Evolutionary conservation across 2,329 filamentous ascomycete species (phyloP).

Genomic region (Pyricularia grisea): DNA sequence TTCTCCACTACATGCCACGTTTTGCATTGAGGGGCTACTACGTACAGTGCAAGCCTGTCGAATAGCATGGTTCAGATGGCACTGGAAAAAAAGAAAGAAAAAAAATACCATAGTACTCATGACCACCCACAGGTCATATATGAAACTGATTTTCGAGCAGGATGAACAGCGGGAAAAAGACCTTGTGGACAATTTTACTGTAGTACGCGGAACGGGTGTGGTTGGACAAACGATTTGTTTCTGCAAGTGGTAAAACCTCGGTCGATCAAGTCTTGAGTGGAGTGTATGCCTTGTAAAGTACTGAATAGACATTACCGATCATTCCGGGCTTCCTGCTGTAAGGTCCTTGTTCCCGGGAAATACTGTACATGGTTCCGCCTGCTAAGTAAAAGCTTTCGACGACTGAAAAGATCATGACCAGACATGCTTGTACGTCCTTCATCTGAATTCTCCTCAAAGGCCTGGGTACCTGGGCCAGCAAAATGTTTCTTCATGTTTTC

Average conservation of each 20-base stretch:
- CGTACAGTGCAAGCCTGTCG: background rate
- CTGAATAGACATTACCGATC: background rate
- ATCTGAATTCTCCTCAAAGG: background rate
- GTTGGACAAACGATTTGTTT: conserved; percentile 1
- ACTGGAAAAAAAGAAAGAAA: too few relatives aligned
- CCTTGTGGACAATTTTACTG: background rate
- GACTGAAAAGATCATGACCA: background rate
- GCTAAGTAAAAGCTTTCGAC: background rate
- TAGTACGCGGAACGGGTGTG: background rate
- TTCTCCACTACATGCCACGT: background rate
- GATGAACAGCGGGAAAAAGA: background rate
- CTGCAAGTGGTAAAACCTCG: conserved; percentile 5
- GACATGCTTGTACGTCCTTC: background rate
- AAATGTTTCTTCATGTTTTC: background rate
- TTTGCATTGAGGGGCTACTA: background rate
- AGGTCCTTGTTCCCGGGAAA: background rate
- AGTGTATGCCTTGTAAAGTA: background rate
- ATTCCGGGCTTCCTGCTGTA: background rate
- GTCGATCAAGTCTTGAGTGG: conserved; percentile 3
- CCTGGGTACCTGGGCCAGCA: background rate
- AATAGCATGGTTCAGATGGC: background rate
- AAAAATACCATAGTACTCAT: background rate
- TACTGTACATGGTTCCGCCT: background rate
- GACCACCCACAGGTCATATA: background rate
- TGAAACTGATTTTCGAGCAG: background rate